Conservation (phyloP, 2,329 filamentous ascomycete genomes). For the Ophiostoma himal-ulmi region DNA sequence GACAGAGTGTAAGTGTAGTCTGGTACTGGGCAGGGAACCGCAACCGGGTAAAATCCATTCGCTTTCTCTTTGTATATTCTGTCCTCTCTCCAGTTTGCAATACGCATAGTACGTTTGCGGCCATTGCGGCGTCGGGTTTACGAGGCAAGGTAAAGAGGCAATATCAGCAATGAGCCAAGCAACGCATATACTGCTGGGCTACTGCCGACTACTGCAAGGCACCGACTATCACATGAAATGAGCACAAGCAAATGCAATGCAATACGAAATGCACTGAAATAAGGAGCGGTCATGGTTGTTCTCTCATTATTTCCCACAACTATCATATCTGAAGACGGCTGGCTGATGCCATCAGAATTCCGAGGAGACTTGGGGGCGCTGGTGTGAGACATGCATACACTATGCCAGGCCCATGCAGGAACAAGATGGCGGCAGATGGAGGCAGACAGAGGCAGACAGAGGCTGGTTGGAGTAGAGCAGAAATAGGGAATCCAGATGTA, state of each 20-base stretch:
- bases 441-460: neutral
- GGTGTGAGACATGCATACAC: conserved; percentile 3
- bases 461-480: neutral
- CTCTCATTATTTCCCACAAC: too few relatives aligned
- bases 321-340: neutral
- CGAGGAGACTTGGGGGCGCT: neutral
- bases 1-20: neutral
- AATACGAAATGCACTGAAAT: too few relatives aligned
- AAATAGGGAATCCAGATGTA: neutral
- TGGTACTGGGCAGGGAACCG: neutral
- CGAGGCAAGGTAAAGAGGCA: neutral
- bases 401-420: conserved; percentile 3
- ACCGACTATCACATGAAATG: neutral
- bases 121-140: neutral
- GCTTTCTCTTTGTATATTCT: too few relatives aligned
- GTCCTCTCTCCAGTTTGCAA: too few relatives aligned
- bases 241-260: neutral
- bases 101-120: neutral
- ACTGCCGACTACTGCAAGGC: conserved; percentile 1
- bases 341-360: neutral
- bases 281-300: too few relatives aligned
- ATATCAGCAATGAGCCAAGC: neutral
- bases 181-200: neutral
- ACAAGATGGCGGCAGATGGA: neutral
- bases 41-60: neutral